Base-by-base conservation (phyloP, 2,329 filamentous ascomycete species). In the Bipolaris gigantea region DNA sequence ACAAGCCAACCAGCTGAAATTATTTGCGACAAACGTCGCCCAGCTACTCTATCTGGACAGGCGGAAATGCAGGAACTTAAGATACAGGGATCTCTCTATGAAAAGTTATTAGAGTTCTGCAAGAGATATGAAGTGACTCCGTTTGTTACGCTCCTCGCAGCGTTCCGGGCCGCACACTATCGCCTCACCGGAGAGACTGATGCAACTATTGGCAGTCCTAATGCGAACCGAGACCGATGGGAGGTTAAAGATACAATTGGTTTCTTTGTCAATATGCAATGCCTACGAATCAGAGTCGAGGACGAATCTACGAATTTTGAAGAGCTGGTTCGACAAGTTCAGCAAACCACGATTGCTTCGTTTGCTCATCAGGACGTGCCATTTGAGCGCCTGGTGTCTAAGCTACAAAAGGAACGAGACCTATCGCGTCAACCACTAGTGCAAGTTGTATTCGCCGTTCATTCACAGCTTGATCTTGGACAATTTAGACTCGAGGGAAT, bases 251-350 rank as follows among this genome's bases (percentile, higher is more conserved):
- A 59, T 3, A 42, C 56, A 33, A 59, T 59, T 15, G 56, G 56
- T 9, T 59, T 56, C 41, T 59, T 59, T 43, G 48, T 58, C 18
- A 58, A 58, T 5, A 32, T 55, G 5, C 55, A 58, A 23, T 58
- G 55, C 18, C 18, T 59, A 16, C 48, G 53, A 7, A 56, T 19
- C 2, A 56, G 11, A 7, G 40, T 59, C 13, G 13, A n/a, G 2
- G 40, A 56, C 3, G 53, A 53, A 8, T 15, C 44, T n/a, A n/a
- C n/a, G n/a, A n/a, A n/a, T 5, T 59, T 59, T 27, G 18, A 50
- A 27, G 36, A 50, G 13, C 46, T 59, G 6, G 49, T 53, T 2
- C 34, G 25, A 11, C 49, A 51, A 11, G 27, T 45, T 2, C 5
- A 35, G 1, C 13, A 30, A 3, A 15, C 6, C 2, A 19, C n/a